Base-by-base conservation (phyloP, 2,329 filamentous ascomycete genomes). In the Ploettnerulaceae sp. region DNA sequence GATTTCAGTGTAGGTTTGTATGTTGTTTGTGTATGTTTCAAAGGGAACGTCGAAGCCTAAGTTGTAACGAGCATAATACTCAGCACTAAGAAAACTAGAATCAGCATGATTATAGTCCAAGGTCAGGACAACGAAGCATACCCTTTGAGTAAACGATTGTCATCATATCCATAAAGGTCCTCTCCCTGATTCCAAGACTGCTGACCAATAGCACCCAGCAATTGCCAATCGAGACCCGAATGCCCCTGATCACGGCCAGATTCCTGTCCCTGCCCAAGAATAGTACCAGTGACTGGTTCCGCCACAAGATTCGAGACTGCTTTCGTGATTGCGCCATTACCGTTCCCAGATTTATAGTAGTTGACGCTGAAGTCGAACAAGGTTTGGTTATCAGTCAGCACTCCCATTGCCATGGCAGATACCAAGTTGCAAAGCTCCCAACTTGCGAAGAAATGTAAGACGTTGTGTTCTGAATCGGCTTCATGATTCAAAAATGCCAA, bases 391-490 rank as follows among this genome's bases (percentile, higher is more conserved):
- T 73, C 69, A 2, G 64, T 61, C 3, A 69, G 58, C 1, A 73
- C 61, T 0, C 67, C 70, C 44, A 71, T 69, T 1, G 70, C 65
- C 24, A 67, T 57, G 25, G 68, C 57, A 1, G 64, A 63, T 2
- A 66, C 66, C 17, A 73, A 59, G 31, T 72, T 72, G 54, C 65
- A 67, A 3, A 70, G 56, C 40, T 73, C 71, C 70, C 71, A 73
- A 44, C 50, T 54, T 3, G 52, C 52, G 35, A 35, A 45, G 28
- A 41, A 43, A 24, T 47, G 43, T 25, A 21, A 24, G 24, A 11
- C 8, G 32, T 50, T 50, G 15, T 46, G 37, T 34, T 43, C 24
- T 6, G 32, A 38, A 6, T 26, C 26, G 25, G 20, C 71, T 71
- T 38, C 24, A 22, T 45, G 46, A 12, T 26, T 44, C 14, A 49